Evolutionary conservation across 2,329 filamentous ascomycete species (phyloP).

Genomic region (Parastagonospora avenae): DNA sequence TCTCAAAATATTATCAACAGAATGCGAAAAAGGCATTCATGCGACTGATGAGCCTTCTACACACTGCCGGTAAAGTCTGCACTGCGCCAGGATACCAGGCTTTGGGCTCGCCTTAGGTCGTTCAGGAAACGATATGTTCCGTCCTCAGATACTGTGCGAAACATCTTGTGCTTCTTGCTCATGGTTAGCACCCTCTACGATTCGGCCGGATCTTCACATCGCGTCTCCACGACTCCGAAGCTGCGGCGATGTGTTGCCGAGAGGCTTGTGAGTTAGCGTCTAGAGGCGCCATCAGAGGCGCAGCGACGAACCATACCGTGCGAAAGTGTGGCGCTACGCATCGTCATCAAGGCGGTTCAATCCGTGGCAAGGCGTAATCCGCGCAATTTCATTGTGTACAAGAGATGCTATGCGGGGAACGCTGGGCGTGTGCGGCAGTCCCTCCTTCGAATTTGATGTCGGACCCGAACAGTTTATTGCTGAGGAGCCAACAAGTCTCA

Average conservation of each 20-base stretch:
- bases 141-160: constrained; percentile 20
- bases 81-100: constrained; percentile 1
- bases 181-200: background rate
- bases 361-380: constrained; percentile 3
- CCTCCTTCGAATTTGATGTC: background rate
- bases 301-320: constrained; percentile 10
- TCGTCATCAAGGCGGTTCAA: constrained; percentile 6
- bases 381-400: constrained; percentile 2
- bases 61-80: no score
- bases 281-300: constrained; percentile 19
- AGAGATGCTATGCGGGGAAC: constrained; percentile 21
- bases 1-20: background rate
- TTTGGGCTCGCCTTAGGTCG: constrained; percentile 9
- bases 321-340: constrained; percentile 18
- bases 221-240: constrained; percentile 1
- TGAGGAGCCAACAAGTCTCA: constrained; percentile 24
- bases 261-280: background rate
- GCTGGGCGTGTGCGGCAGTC: constrained; percentile 1
- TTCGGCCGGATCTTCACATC: constrained; percentile 9
- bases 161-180: constrained; percentile 18
- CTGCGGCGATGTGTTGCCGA: constrained; percentile 11
- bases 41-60: no score
- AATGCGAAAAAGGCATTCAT: background rate
- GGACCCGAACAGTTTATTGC: constrained; percentile 16
- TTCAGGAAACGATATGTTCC: constrained; percentile 26